These are phyloP conservation scores for Calonectria fujianensis DNA, from an alignment of 2,329 filamentous ascomycete genomes.

Conservation along the genomic window DNA sequence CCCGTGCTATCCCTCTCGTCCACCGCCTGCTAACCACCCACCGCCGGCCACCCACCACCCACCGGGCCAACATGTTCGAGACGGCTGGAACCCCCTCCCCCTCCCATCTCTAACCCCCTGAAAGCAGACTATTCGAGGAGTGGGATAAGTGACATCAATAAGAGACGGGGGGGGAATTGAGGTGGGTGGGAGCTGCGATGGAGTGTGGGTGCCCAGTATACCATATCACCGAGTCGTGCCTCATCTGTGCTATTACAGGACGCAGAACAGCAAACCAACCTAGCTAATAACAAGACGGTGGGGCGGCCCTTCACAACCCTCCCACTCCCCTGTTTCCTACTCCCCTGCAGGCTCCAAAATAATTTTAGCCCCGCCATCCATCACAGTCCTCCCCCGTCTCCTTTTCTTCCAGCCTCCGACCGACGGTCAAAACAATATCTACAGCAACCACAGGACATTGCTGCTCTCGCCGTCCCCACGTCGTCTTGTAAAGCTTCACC, in stretches of 20 bases:
- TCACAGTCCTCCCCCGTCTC: slow-evolving; percentile 59
- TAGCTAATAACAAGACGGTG: slow-evolving; percentile 34
- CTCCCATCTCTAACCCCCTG: slow-evolving; percentile 28
- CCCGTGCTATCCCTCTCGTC: slow-evolving; percentile 12
- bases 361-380: slow-evolving; percentile 66
- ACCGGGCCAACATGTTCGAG: slow-evolving; percentile 23
- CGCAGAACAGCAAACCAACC: slow-evolving; percentile 25
- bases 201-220: slow-evolving; percentile 28
- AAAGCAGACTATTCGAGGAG: slow-evolving; percentile 24
- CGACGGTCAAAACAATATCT: slow-evolving; percentile 54
- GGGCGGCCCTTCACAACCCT: slow-evolving; percentile 36
- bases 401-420: slow-evolving; percentile 56
- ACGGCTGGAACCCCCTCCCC: slow-evolving; percentile 32
- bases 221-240: slow-evolving; percentile 24
- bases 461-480: slow-evolving; percentile 48
- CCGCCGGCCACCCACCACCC: slow-evolving; percentile 16
- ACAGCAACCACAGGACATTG: slow-evolving; percentile 55
- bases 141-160: slow-evolving; percentile 10
- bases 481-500: slow-evolving; percentile 54
- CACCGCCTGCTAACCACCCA: slow-evolving; percentile 26
- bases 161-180: slow-evolving; percentile 11
- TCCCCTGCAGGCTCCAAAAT: slow-evolving; percentile 58
- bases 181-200: slow-evolving; percentile 21
- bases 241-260: slow-evolving; percentile 22
- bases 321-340: slow-evolving; percentile 27